Percentiles rank a stretch among this genome's conserved stretches.
Evolutionary conservation across 345 rosid genomes (phyloP).

Genomic region (Eucalyptus marginata): DNA sequence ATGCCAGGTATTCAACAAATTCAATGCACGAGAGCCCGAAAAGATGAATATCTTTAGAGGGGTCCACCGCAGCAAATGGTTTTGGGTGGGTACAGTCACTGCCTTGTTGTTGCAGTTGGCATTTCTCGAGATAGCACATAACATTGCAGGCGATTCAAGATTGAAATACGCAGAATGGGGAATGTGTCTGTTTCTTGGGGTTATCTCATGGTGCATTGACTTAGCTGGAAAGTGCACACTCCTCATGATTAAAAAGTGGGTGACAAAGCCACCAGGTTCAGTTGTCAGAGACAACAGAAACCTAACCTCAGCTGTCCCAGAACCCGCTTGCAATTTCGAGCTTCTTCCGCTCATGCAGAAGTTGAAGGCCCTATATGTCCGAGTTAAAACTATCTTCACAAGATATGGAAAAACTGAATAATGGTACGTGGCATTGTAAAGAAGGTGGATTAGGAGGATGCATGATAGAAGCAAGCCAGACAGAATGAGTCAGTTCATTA

Average conservation of each 20-base stretch:
- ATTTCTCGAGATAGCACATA: neutral
- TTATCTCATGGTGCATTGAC: neutral
- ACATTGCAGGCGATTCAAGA: neutral
- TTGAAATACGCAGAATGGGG: neutral
- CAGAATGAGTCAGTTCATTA: neutral
- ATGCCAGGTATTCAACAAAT: conserved; percentile 14
- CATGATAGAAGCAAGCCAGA: neutral
- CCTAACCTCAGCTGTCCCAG: neutral
- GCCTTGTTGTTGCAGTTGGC: neutral
- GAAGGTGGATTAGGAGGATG: neutral
- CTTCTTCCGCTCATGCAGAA: neutral
- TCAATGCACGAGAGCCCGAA: neutral
- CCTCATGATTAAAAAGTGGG: neutral
- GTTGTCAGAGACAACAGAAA: neutral
- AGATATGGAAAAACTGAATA: neutral
- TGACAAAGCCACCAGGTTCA: neutral
- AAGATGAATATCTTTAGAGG: conserved; percentile 14
- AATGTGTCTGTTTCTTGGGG: neutral
- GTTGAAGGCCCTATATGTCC: neutral
- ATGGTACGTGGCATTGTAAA: neutral
- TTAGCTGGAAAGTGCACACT: neutral
- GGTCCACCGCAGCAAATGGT: neutral
- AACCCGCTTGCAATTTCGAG: neutral
- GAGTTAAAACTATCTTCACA: neutral
- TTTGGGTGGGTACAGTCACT: neutral